phyloP scores from a whole-genome alignment of 495 filamentous ascomycete genomes.

The Penicillium fimorum region DNA sequence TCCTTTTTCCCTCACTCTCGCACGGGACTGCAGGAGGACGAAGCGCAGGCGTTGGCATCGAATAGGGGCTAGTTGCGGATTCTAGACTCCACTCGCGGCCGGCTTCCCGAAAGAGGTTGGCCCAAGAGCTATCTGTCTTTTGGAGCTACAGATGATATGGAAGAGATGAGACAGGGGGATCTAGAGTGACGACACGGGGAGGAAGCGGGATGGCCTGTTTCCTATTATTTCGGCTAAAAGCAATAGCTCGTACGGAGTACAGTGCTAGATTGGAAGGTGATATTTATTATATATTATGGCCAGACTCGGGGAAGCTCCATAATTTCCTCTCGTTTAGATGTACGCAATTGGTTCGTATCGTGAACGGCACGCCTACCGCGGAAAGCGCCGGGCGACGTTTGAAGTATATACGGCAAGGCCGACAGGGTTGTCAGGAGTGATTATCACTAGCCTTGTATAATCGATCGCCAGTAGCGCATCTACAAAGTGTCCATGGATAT shows the following conservation, averaged over 20 bases:
- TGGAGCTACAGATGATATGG: neutral
- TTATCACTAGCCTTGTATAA: neutral
- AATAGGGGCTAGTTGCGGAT: constrained; percentile 11
- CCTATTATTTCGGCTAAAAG: neutral
- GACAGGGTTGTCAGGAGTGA: neutral
- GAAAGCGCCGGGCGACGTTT: constrained; percentile 25
- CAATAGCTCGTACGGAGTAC: neutral
- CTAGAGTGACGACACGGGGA: constrained; percentile 4
- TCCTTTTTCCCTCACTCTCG: constrained; percentile 11
- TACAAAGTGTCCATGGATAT: too few species aligned
- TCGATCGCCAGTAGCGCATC: neutral
- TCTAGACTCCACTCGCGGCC: constrained; percentile 11
- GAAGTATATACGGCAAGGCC: constrained; percentile 8
- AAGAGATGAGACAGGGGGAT: constrained; percentile 10
- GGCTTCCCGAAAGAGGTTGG: constrained; percentile 25
- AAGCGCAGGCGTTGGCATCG: constrained; percentile 19
- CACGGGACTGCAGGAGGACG: constrained; percentile 36
- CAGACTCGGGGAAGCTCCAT: constrained; percentile 2
- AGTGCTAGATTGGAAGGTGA: neutral
- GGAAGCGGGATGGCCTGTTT: neutral
- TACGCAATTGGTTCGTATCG: constrained; percentile 12
- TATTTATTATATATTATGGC: constrained; percentile 6
- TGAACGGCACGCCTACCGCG: constrained; percentile 20
- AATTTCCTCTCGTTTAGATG: neutral
- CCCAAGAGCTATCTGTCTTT: constrained; percentile 9